Base-by-base conservation (phyloP, 441 rosid genomes). In the Arabidopsis lyrata region DNA sequence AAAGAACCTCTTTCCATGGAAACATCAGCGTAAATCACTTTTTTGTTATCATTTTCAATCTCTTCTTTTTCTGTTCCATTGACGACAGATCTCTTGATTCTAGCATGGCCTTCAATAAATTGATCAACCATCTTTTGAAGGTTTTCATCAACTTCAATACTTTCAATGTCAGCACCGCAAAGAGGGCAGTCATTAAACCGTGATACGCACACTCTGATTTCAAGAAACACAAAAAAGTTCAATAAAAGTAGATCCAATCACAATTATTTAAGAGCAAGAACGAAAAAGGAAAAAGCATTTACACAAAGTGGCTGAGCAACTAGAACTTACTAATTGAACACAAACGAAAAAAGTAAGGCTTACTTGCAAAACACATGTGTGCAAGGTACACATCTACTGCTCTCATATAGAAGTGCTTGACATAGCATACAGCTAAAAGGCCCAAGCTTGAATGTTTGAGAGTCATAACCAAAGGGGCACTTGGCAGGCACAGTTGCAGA, bases 1-100 rank as follows among this genome's bases (percentile, higher is more conserved):
- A 93, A 96, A 64, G 94, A 86, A 69, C 98, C 98, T 83, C 99
- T 86, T 83, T 95, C 99, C 84, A 95, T 74, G 18, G 99, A 95
- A 24, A 95, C 97, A 54, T 95, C 98, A 68, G 85, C 99, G 56
- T 95, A 95, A 60, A 88, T 84, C 52, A 95, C 97, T 18, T 83
- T 85, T 45, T 82, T 83, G 54, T 83, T 84, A 32, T 81, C 85
- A 32, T 80, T 79, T 6, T 31, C 79, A 9, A 75, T 88, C 62
- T 77, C 87, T 79, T 80, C 87, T 54, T 83, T 77, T 36, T 75
- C 88, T 2, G 75, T 24, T 27, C 55, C 57, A 71, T 78, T 73
- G 56, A 83, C 80, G 49, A 77, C 81, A 69, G 92, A 73, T 84
- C 99, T 87, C 83, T 90, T 95, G 77, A 91, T 95, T 80, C 98